A percentile compares a stretch with the other conserved stretches of the same genome.
phyloP scores from a whole-genome alignment of 306 rosid genomes.

The Casuarina glauca region DNA sequence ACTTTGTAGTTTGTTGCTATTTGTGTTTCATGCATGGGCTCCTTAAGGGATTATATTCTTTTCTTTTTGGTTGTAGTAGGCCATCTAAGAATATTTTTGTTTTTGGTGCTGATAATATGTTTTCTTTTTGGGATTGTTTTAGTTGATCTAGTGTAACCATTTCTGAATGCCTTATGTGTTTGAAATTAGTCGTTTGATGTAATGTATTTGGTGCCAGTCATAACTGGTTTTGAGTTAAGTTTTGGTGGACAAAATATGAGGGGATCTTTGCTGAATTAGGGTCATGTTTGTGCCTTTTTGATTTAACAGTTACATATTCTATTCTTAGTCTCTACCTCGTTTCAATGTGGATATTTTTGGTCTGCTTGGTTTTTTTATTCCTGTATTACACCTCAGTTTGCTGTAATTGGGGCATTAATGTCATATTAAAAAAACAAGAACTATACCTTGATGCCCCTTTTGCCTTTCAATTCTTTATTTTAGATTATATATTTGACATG shows the following conservation, averaged over 20 bases:
- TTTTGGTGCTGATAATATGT: not conserved
- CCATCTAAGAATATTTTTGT: not conserved
- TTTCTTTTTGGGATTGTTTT: too few species aligned
- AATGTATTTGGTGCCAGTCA: too few species aligned
- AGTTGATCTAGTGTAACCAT: too few species aligned
- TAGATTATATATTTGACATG: constrained; percentile 13
- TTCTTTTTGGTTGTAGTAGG: not conserved
- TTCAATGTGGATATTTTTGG: not conserved
- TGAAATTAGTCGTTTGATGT: too few species aligned
- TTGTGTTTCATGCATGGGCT: not conserved
- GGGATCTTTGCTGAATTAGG: not conserved
- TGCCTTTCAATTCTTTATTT: constrained; percentile 16
- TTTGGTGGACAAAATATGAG: not conserved
- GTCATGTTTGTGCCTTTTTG: not conserved
- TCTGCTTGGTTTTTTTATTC: not conserved
- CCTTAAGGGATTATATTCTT: not conserved
- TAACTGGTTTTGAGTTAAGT: not conserved
- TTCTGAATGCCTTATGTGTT: too few species aligned
- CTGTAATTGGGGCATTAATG: not conserved
- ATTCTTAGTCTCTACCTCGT: not conserved
- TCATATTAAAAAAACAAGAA: not conserved
- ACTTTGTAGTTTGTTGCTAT: not conserved
- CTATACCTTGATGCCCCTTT: constrained; percentile 7
- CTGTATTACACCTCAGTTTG: not conserved
- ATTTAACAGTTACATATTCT: not conserved